phyloP scores from a whole-genome alignment of 2,329 filamentous ascomycete species.

The Aureobasidium sp. region DNA sequence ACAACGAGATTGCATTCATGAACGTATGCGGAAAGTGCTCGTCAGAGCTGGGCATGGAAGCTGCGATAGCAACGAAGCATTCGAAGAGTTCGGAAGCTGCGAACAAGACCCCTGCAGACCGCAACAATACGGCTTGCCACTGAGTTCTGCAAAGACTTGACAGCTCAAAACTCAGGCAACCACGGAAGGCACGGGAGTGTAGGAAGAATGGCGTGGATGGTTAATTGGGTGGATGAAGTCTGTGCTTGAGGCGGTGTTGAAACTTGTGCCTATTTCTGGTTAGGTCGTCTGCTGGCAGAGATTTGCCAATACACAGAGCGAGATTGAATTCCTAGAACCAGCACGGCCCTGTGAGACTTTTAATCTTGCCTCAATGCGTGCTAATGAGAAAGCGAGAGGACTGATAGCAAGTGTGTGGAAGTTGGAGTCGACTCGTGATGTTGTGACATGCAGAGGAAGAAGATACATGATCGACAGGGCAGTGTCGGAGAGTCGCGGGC shows the following conservation, averaged over 20 bases:
- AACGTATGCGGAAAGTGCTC: not conserved
- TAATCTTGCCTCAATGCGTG: no score
- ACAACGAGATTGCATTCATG: not conserved
- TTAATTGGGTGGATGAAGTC: not conserved
- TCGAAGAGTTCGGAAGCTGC: not conserved
- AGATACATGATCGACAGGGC: not conserved
- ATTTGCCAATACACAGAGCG: constrained; percentile 4
- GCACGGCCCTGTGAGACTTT: not conserved
- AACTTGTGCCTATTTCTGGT: constrained; percentile 2
- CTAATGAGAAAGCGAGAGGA: not conserved
- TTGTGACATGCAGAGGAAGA: not conserved
- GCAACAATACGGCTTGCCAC: not conserved
- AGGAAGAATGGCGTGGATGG: not conserved
- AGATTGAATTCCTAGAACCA: not conserved
- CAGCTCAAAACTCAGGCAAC: not conserved
- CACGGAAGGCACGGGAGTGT: constrained; percentile 1
- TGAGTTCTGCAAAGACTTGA: not conserved
- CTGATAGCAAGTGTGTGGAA: not conserved
- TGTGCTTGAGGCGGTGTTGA: constrained; percentile 10
- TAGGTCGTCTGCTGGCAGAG: not conserved
- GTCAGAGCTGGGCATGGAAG: no score
- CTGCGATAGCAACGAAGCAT: not conserved
- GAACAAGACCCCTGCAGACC: not conserved
- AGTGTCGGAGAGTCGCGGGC: not conserved
- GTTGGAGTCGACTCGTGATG: not conserved